These are phyloP conservation scores for Phytopythium kandeliae DNA, from an alignment of 352 stramenopile genomes.

Conservation along the genomic window DNA sequence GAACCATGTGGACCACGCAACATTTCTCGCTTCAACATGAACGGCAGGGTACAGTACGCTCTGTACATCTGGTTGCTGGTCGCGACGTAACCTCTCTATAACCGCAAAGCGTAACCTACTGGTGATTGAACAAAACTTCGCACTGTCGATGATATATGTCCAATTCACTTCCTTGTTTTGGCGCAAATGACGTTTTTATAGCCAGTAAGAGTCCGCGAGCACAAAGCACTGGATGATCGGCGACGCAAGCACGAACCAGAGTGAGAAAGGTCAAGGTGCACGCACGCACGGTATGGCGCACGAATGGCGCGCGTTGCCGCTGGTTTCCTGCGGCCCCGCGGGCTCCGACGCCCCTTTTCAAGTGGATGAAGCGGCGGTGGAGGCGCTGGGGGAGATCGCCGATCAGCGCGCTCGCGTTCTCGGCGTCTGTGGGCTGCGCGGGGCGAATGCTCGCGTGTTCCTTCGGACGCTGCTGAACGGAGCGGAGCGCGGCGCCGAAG, in stretches of 20 bases:
- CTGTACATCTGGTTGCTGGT: no score
- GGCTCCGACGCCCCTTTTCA: neutral
- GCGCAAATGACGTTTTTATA: constrained; percentile 2
- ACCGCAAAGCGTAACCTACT: no score
- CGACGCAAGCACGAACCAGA: no score
- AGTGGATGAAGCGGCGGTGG: neutral
- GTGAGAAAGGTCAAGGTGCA: neutral
- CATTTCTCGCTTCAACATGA: no score
- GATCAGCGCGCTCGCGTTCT: constrained; percentile 13
- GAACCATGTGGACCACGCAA: no score
- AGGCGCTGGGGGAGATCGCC: neutral
- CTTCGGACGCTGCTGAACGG: constrained; percentile 30
- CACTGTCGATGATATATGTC: no score
- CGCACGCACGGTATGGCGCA: constrained; percentile 6
- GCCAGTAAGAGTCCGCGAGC: no score
- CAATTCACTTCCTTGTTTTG: neutral
- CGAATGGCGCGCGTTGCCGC: constrained; percentile 38
- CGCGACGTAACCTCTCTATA: no score
- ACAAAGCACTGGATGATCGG: no score
- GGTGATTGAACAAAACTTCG: no score
- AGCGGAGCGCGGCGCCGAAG: no score
- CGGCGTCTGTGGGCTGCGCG: constrained; percentile 31
- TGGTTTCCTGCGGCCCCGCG: constrained; percentile 11
- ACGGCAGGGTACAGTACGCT: no score
- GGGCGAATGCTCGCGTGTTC: constrained; percentile 38